Percentiles rank a stretch among this genome's conserved stretches.
Evolutionary conservation across 495 filamentous ascomycete species (phyloP).

Genomic region (Halenospora varia): DNA sequence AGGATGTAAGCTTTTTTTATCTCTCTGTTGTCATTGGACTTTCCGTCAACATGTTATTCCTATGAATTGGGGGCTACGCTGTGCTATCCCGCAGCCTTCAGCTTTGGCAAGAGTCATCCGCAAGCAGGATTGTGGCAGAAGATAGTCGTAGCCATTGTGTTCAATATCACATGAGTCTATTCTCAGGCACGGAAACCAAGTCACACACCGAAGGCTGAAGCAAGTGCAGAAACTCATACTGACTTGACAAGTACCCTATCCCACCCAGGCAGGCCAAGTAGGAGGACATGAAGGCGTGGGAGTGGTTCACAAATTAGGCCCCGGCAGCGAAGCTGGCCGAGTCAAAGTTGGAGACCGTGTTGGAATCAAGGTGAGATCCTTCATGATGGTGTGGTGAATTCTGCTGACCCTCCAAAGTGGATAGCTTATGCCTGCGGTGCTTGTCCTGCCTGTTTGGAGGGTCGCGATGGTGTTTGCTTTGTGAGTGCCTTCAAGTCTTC

Average conservation of each 20-base stretch:
- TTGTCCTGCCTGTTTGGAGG: constrained; percentile 47
- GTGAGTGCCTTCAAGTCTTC: constrained; percentile 16
- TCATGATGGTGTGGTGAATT: background rate
- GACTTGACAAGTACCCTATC: constrained; percentile 44
- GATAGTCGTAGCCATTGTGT: too few species aligned
- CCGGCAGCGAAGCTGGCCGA: constrained; percentile 43
- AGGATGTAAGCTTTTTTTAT: constrained; percentile 20
- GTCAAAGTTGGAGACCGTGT: constrained; percentile 64
- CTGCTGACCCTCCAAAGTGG: constrained; percentile 30
- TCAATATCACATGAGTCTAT: background rate
- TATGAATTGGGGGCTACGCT: too few species aligned
- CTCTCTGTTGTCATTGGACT: background rate
- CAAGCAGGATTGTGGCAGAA: too few species aligned
- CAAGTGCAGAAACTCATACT: too few species aligned
- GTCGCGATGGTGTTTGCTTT: constrained; percentile 56
- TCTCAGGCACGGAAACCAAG: background rate
- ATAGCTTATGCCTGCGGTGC: constrained; percentile 37
- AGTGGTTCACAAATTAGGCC: constrained; percentile 56
- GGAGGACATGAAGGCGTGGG: constrained; percentile 64
- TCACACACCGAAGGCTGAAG: background rate
- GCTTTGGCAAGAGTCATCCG: too few species aligned
- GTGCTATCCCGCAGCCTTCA: background rate
- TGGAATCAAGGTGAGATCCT: constrained; percentile 44
- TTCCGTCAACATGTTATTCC: too few species aligned
- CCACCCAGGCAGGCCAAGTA: constrained; percentile 62